Evolutionary conservation across 2,329 filamentous ascomycete species (phyloP).

Genomic region (Penicillium psychrosexuale): DNA sequence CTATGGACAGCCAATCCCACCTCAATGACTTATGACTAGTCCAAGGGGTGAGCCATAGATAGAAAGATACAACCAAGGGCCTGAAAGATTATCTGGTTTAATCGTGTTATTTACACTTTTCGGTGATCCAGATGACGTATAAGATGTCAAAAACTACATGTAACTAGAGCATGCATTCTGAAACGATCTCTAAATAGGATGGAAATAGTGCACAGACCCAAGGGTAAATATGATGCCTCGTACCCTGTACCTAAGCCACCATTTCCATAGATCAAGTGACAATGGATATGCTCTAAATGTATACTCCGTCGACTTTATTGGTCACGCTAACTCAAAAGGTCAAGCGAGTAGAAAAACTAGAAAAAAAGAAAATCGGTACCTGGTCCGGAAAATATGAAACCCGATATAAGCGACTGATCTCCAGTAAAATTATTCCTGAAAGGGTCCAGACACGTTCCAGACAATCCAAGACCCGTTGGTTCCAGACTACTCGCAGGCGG

Average conservation of each 20-base stretch:
- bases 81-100: background rate
- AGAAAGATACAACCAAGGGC: background rate
- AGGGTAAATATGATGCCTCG: background rate
- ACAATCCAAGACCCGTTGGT: conserved; percentile 4
- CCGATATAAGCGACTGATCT: conserved; percentile 1
- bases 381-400: conserved; percentile 4
- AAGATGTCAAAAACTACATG: background rate
- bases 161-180: background rate
- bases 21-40: background rate
- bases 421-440: conserved; percentile 3
- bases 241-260: background rate
- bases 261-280: background rate
- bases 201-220: background rate
- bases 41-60: background rate
- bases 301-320: background rate
- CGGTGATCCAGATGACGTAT: background rate
- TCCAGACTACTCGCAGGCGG: background rate
- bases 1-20: background rate
- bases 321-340: background rate
- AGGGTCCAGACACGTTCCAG: conserved; percentile 14
- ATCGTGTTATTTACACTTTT: background rate
- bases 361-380: conserved; percentile 4
- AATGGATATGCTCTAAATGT: background rate
- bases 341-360: background rate
- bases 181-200: background rate